Percentiles rank a stretch among this genome's conserved stretches.
phyloP scores from a whole-genome alignment of 1,284 basidiomycete genomes.

The Rhodotorula sp. region DNA sequence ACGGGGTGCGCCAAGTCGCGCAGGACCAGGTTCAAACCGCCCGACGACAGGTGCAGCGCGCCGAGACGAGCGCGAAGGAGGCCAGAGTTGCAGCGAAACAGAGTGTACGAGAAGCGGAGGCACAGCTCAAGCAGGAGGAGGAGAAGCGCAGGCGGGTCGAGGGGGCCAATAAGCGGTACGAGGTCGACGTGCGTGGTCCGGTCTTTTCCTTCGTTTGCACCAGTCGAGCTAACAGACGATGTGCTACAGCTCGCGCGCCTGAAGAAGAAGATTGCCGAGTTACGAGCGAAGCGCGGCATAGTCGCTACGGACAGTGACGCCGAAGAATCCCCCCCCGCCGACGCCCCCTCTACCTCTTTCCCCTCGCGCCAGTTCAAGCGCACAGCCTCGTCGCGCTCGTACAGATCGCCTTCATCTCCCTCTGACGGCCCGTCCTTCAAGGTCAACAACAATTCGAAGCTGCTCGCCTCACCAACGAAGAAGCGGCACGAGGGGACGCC shows the following conservation, averaged over 20 bases:
- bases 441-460: conserved; percentile 17
- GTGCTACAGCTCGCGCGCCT: background rate
- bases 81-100: too few relatives aligned
- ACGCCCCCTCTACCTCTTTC: background rate
- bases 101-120: too few relatives aligned
- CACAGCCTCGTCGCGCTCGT: conserved; percentile 4
- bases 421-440: background rate
- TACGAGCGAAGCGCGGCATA: conserved; percentile 3
- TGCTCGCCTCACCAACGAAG: conserved; percentile 13
- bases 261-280: background rate
- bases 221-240: too few relatives aligned
- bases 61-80: too few relatives aligned
- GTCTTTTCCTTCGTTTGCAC: too few relatives aligned
- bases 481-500: background rate
- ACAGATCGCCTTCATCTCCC: background rate
- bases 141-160: background rate
- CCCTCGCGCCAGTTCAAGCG: background rate
- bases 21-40: background rate
- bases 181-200: background rate
- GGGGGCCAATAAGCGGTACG: background rate
- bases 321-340: background rate
- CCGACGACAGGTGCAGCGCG: too few relatives aligned
- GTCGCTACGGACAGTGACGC: background rate
- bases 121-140: background rate
- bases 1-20: background rate